phyloP scores from a whole-genome alignment of 345 rosid genomes.

The Dovyalis caffra region DNA sequence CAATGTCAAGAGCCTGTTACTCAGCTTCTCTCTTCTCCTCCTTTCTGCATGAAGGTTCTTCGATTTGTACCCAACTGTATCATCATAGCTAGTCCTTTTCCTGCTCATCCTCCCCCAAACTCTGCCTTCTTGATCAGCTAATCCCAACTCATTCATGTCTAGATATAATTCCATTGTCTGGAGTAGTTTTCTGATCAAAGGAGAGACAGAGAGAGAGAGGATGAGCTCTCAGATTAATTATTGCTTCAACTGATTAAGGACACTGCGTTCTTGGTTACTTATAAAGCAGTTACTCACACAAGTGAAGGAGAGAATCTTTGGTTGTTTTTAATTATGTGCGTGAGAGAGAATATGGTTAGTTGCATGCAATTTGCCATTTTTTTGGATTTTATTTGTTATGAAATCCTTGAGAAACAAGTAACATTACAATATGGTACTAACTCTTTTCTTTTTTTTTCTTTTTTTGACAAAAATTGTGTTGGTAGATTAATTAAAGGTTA shows the following conservation, averaged over 20 bases:
- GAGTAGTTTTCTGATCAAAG: background rate
- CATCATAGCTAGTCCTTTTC: slow-evolving; percentile 29
- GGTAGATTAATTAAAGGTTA: too few species aligned
- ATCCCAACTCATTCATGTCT: slow-evolving; percentile 22
- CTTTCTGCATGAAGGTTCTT: slow-evolving; percentile 83
- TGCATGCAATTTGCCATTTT: background rate
- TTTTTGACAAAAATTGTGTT: too few species aligned
- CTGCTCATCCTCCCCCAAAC: slow-evolving; percentile 28
- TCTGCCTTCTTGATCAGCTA: background rate
- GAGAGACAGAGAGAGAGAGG: background rate
- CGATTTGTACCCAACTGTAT: slow-evolving; percentile 42
- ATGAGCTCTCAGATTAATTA: too few species aligned
- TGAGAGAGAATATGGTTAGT: background rate
- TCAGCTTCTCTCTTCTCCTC: slow-evolving; percentile 72
- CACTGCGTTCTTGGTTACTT: slow-evolving; percentile 1
- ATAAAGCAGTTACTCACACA: slow-evolving; percentile 11
- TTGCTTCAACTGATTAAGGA: background rate
- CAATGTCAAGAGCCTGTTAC: slow-evolving; percentile 58
- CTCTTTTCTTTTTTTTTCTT: too few species aligned
- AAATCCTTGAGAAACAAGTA: background rate
- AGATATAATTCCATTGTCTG: slow-evolving; percentile 35
- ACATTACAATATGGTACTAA: too few species aligned
- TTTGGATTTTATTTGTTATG: background rate
- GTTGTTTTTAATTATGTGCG: background rate
- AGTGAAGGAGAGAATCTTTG: slow-evolving; percentile 4